phyloP scores from a whole-genome alignment of 495 filamentous ascomycete genomes.

The Thermochaetoides thermophila region DNA sequence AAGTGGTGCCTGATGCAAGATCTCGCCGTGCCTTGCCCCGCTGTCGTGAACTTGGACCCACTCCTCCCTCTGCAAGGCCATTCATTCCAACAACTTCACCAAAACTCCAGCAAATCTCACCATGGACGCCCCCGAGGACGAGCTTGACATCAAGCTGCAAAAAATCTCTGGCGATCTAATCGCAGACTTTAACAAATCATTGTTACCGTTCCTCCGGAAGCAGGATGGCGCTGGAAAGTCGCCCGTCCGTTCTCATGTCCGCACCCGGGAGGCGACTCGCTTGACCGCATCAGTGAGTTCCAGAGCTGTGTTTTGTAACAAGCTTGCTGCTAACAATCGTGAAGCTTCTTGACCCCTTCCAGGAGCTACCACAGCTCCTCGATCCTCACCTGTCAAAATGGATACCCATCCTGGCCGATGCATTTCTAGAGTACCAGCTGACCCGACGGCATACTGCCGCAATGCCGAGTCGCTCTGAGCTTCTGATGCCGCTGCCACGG shows the following conservation, averaged over 20 bases:
- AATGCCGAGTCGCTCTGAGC: slow-evolving; percentile 20
- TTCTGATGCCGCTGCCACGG: slow-evolving; percentile 44
- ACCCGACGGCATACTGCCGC: slow-evolving; percentile 17
- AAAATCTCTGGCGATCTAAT: slow-evolving; percentile 54
- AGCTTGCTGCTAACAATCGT: slow-evolving; percentile 7
- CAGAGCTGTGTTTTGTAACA: not conserved
- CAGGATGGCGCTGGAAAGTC: slow-evolving; percentile 13
- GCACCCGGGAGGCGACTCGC: slow-evolving; percentile 29
- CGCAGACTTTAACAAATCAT: slow-evolving; percentile 43
- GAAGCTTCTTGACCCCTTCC: slow-evolving; percentile 72
- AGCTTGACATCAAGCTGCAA: slow-evolving; percentile 59
- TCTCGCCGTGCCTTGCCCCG: not conserved
- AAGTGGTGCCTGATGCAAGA: not conserved
- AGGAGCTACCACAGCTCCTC: slow-evolving; percentile 92
- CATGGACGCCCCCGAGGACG: slow-evolving; percentile 38
- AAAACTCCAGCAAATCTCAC: slow-evolving; percentile 2
- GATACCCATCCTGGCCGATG: slow-evolving; percentile 54
- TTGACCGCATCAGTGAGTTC: slow-evolving; percentile 29
- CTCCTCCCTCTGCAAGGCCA: not conserved
- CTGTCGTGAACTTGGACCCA: no score
- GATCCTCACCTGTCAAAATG: slow-evolving; percentile 69
- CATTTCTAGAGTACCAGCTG: slow-evolving; percentile 56
- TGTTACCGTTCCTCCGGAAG: slow-evolving; percentile 37
- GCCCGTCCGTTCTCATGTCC: slow-evolving; percentile 26
- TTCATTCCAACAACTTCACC: not conserved